Evolutionary conservation across 1,139 yeast species (phyloP).

Genomic region (Pichia sp.): DNA sequence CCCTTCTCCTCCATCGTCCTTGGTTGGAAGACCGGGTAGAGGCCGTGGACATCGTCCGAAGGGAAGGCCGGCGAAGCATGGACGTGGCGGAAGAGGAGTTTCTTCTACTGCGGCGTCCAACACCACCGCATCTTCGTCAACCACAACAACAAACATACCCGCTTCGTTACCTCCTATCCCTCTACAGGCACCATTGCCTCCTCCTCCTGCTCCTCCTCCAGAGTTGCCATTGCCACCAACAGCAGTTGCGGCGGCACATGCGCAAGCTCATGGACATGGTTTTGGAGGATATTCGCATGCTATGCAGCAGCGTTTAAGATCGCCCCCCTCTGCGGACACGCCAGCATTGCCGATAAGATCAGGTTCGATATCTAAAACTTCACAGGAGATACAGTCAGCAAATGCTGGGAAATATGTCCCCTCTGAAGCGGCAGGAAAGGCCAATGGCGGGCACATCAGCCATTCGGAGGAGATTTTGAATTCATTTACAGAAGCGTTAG

Average conservation of each 20-base stretch:
- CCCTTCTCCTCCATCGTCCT: neutral
- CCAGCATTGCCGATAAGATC: neutral
- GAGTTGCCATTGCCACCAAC: constrained; percentile 1
- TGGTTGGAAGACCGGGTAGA: constrained; percentile 2
- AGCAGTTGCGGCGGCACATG: neutral
- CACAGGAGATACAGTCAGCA: neutral
- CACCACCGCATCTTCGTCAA: neutral
- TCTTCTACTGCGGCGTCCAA: neutral
- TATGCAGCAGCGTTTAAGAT: neutral
- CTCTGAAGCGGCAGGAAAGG: neutral
- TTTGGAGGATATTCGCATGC: neutral
- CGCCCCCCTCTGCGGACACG: neutral
- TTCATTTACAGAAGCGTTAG: neutral
- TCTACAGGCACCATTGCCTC: neutral
- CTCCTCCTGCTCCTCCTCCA: neutral
- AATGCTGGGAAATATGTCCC: neutral
- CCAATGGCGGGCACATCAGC: neutral
- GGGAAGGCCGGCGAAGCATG: constrained; percentile 4
- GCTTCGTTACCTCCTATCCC: constrained; percentile 6
- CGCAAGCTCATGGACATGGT: neutral
- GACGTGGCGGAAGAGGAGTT: constrained; percentile 5
- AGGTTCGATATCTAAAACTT: neutral
- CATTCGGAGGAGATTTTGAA: neutral
- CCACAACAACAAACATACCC: neutral
- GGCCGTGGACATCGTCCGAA: constrained; percentile 1